These are phyloP conservation scores for Pichia pseudocactophila DNA, from an alignment of 805 yeast genomes.

Conservation along the genomic window DNA sequence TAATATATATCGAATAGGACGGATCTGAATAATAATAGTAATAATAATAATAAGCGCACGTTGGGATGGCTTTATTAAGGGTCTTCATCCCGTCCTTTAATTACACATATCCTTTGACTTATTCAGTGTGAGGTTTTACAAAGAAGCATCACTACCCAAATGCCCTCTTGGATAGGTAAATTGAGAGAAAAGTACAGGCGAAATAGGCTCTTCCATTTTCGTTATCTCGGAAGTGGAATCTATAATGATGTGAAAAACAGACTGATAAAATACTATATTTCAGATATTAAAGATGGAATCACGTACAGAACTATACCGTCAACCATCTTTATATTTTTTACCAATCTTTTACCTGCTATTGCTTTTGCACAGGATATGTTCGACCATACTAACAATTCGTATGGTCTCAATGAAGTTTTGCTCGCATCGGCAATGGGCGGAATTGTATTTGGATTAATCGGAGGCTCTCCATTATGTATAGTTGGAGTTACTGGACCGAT, in stretches of 20 bases:
- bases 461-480: slow-evolving; percentile 89
- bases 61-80: neutral
- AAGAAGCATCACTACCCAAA: no score
- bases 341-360: slow-evolving; percentile 84
- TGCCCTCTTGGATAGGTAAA: neutral
- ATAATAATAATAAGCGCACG: no score
- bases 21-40: no score
- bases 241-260: slow-evolving; percentile 41
- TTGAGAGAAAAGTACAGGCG: slow-evolving; percentile 7
- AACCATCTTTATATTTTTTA: slow-evolving; percentile 74
- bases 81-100: no score
- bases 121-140: no score
- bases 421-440: slow-evolving; percentile 85
- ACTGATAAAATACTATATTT: slow-evolving; percentile 51
- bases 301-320: slow-evolving; percentile 86
- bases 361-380: slow-evolving; percentile 98
- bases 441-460: slow-evolving; percentile 70
- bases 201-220: slow-evolving; percentile 18
- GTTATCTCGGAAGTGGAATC: slow-evolving; percentile 41
- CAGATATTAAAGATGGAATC: slow-evolving; percentile 78
- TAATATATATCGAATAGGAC: no score
- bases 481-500: slow-evolving; percentile 98
- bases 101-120: neutral
- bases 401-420: slow-evolving; percentile 87
- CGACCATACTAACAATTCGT: slow-evolving; percentile 76